A percentile compares a stretch with the other conserved stretches of the same genome.
These are phyloP conservation scores for Leccinellum rugosiceps DNA, from an alignment of 768 basidiomycete genomes.

Conservation along the genomic window DNA sequence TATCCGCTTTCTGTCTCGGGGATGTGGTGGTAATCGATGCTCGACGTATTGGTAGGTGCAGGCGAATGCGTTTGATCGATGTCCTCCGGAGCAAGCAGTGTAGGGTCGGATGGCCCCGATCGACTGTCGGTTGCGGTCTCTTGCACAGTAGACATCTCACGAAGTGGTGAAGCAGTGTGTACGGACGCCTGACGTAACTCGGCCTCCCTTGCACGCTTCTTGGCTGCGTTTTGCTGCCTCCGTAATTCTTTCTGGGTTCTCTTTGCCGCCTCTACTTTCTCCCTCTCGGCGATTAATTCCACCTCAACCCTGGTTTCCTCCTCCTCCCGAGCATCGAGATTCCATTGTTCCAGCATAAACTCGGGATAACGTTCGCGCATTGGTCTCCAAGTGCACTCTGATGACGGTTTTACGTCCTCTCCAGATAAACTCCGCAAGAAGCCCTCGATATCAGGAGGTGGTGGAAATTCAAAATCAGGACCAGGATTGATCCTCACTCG, in stretches of 20 bases:
- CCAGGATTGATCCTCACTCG: slow-evolving; percentile 84
- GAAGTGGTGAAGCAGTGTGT: slow-evolving; percentile 24
- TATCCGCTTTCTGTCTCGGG: slow-evolving; percentile 54
- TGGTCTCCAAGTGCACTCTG: slow-evolving; percentile 64
- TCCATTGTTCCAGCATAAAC: slow-evolving; percentile 81
- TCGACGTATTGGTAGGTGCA: slow-evolving; percentile 49
- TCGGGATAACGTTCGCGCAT: slow-evolving; percentile 82
- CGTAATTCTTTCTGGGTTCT: slow-evolving; percentile 47
- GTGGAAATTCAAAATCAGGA: slow-evolving; percentile 78
- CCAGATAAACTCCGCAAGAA: slow-evolving; percentile 42
- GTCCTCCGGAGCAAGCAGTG: slow-evolving; percentile 25
- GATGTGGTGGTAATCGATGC: slow-evolving; percentile 37
- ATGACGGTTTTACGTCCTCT: slow-evolving; percentile 28
- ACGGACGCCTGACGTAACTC: slow-evolving; percentile 22
- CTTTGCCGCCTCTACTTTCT: slow-evolving; percentile 34
- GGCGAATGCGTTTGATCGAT: slow-evolving; percentile 44
- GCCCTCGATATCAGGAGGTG: slow-evolving; percentile 74
- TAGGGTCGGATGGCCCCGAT: slow-evolving; percentile 22
- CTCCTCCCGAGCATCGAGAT: slow-evolving; percentile 74
- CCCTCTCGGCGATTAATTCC: slow-evolving; percentile 42
- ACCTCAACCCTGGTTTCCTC: slow-evolving; percentile 52
- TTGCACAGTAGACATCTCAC: slow-evolving; percentile 29
- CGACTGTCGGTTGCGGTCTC: slow-evolving; percentile 30
- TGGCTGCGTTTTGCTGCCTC: slow-evolving; percentile 50
- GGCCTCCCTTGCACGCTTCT: slow-evolving; percentile 46